Conservation (phyloP, 2,329 filamentous ascomycete species). For the Phyllosticta citrichinensis region DNA sequence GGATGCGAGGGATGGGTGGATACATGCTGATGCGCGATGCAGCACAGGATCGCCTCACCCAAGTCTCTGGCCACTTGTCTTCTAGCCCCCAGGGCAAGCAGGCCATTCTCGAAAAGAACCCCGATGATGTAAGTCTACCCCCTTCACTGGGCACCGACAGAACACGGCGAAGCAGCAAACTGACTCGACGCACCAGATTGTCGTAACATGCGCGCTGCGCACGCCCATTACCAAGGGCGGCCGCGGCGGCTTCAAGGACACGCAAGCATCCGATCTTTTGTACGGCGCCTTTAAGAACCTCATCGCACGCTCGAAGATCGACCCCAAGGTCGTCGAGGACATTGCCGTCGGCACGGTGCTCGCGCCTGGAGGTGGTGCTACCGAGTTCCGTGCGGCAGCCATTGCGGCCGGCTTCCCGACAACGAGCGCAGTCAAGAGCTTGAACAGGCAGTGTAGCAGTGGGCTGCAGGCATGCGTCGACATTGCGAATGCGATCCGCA, state of each 20-base stretch:
- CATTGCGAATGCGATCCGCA: conserved; percentile 82
- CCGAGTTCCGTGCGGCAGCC: conserved; percentile 88
- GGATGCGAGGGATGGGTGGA: not conserved
- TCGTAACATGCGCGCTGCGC: conserved; percentile 85
- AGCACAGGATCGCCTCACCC: conserved; percentile 50
- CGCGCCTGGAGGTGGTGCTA: conserved; percentile 85
- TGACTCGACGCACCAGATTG: conserved; percentile 42
- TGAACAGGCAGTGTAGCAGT: conserved; percentile 92
- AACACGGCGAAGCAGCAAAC: not conserved
- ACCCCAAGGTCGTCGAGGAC: conserved; percentile 81
- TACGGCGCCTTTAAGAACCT: conserved; percentile 65
- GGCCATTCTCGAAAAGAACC: conserved; percentile 42
- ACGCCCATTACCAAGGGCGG: conserved; percentile 88
- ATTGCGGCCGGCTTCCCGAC: conserved; percentile 87
- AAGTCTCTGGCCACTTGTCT: conserved; percentile 48
- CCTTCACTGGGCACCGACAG: not conserved
- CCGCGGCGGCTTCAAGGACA: conserved; percentile 94
- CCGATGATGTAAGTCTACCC: conserved; percentile 41
- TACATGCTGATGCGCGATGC: not conserved
- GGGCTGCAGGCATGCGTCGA: conserved; percentile 89
- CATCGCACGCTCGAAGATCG: conserved; percentile 65
- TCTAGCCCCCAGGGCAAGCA: conserved; percentile 29
- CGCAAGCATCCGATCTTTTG: conserved; percentile 74
- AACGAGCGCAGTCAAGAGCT: conserved; percentile 67
- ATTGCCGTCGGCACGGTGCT: conserved; percentile 87